Evolutionary conservation across 106 monocot genomes (phyloP), one percentile per base, ranked within the genome.

Genomic region (Dendrobium officinale): DNA sequence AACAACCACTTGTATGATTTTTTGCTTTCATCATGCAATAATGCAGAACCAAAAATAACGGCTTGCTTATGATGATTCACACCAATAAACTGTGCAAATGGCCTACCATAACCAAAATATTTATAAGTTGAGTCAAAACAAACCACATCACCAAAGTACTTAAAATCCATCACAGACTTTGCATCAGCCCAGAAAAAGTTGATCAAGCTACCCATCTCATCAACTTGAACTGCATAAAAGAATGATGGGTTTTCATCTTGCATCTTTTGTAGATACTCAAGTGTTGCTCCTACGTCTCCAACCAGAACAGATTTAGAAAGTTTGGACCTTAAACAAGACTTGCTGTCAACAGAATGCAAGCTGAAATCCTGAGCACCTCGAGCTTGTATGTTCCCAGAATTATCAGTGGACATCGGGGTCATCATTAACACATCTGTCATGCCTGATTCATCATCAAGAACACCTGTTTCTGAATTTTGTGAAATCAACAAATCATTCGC

Each of bases 151-250:
- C 94, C 89, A 84, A 91, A 94, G 72, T 88, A 83, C 44, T 41
- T 70, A 64, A 83, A 94, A 67, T 94, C 94, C 73, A 84, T 56
- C 15, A 86, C 77, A 78, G 91, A 91, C 54, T 88, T 94, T 17
- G 86, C 85, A 85, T 94, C 93, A 44, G 91, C 84, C 93, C 93
- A 93, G 40, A 93, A 91, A 73, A 89, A 79, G 66, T 89, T 89
- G 6, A 80, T 84, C 44, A 93, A 78, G 29, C 66, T 80, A 78
- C 86, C 90, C 66, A 86, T 79, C 22, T 87, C 82, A 81, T 88
- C 93, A 87, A 80, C 78, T 79, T 89, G 86, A 56, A 89, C 33
- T 22, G 89, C 82, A 85, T 86, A 89, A 68, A 85, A 89, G 75
- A 91, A 93, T 9, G 88, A 87, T 20, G 93, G 93, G 37, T 91